Conservation (phyloP, 805 yeast genomes). For the Metahyphopichia silvanorum region DNA sequence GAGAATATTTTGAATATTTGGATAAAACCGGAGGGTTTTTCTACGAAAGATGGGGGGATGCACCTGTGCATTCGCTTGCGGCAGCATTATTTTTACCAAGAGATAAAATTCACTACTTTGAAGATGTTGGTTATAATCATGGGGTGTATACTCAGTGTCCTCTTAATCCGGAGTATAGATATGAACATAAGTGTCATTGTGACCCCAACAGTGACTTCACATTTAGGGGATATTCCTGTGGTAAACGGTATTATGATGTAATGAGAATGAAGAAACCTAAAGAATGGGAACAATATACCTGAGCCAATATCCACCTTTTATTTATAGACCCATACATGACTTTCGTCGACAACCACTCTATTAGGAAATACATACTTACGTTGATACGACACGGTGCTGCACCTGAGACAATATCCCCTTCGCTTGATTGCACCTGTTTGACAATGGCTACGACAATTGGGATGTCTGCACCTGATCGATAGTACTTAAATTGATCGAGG, state of each 20-base stretch:
- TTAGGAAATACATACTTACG: no score
- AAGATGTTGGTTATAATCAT: conserved; percentile 76
- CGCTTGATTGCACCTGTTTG: no score
- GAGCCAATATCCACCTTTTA: no score
- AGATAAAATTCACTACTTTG: conserved; percentile 67
- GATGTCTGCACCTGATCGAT: no score
- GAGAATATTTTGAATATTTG: conserved; percentile 63
- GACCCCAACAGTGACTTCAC: conserved; percentile 65
- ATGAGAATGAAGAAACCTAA: conserved; percentile 26
- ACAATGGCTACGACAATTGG: no score
- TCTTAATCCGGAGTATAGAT: conserved; percentile 48
- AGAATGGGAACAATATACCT: conserved; percentile 24
- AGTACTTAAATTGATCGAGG: no score
- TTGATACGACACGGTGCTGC: no score
- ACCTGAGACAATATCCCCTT: no score
- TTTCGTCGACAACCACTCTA: no score
- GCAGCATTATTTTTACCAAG: conserved; percentile 72
- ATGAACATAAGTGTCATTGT: conserved; percentile 61
- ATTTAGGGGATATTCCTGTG: conserved; percentile 27
- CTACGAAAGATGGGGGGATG: conserved; percentile 87
- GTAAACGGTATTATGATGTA: conserved; percentile 28
- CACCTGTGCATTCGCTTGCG: conserved; percentile 84
- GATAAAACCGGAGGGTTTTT: conserved; percentile 82
- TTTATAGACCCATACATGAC: no score
- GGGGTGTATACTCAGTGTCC: conserved; percentile 78